Base-by-base conservation (phyloP, 352 stramenopile species). In the Globisporangium polare region DNA sequence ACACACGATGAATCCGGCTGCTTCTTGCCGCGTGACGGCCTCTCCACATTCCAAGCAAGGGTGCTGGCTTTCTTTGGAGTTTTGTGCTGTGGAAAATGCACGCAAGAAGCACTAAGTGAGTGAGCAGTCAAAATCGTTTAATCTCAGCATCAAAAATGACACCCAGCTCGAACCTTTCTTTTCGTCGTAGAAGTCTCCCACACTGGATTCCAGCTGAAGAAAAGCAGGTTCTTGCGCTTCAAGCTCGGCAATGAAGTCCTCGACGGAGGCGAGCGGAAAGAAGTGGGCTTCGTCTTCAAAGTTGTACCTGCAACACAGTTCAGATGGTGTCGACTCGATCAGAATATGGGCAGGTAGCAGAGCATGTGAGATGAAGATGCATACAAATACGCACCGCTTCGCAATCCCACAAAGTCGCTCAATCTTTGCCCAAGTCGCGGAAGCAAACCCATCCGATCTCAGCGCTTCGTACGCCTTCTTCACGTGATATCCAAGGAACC, bases 281-380 rank as follows among this genome's bases (percentile, higher is more conserved):
- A 92, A 68, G 53, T 92, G 80, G 20, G 72, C 68, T 65, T 92
- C 80, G 29, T 92, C 83, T 52, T 90, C 77, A 47, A 89, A 90
- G 13, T 67, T 42, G 45, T 79, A 63, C 22, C 78, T 90, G 20
- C 27, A n/a, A 1, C 49, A 39, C 18, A 26, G 3, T 24, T 27
- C 27, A 29, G 22, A 35, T 10, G 9, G 13, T 27, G 37, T 17
- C 10, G n/a, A 22, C 52, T 41, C 10, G 20, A 13, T 60, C 24
- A 60, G 37, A 10, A 54, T 5, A 29, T 35, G 10, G 42, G 24
- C 7, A 9, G 17, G 26, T 20, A 7, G 0, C 47, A 35, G 13
- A 15, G 10, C 13, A 31, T 39, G 2, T 5, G 22, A 24, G 10
- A 29, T 33, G 22, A n/a, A n/a, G 9, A 55, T 20, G 15, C 22